Base-by-base conservation (phyloP, 2,329 filamentous ascomycete species). In the Microsporum ferrugineum region DNA sequence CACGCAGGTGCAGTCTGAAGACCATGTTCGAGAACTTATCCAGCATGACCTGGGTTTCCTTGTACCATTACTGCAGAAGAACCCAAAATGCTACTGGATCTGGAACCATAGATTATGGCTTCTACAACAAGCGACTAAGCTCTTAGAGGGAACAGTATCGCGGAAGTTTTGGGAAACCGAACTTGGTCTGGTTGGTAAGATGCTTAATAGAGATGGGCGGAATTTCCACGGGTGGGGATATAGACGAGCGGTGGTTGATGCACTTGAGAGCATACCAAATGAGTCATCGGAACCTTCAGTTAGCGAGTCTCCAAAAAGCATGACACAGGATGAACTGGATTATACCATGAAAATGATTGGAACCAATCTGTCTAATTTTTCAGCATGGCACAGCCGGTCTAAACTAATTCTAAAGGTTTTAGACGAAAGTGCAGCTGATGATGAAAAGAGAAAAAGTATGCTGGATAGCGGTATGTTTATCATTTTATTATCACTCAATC, bases 221-320 rank as follows among this genome's bases (percentile, higher is more conserved):
- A 99, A 99, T 71, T 99, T 96, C 71, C 94, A 97, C 71, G 94
- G 92, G 36, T 99, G 94, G 94, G 86, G 87, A 49, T 99, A 99
- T 72, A 82, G 94, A 59, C 84, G 91, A 55, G 82, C 84, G 60
- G 85, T 96, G 3, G 85, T 96, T 2, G 76, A 80, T n/a, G 82
- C 85, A 62, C 79, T 97, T 1, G 89, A 96, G 72, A 83, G 31
- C 36, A 57, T 60, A 81, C 60, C 61, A 72, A 23, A 5, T 68
- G 68, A 2, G 64, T 68, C 17, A 65, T 70, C 29, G 66, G 23
- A 27, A 5, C 1, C 38, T 5, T 55, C 59, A 8, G 59, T 23
- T 2, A 60, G 58, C 7, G 49, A 60, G 5, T 38, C 59, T 27
- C 82, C 80, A 0, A 72, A 73, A 57, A 88, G 83, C 71, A 84